Evolutionary conservation across 345 rosid genomes (phyloP).

Genomic region (Toxicodendron radicans): DNA sequence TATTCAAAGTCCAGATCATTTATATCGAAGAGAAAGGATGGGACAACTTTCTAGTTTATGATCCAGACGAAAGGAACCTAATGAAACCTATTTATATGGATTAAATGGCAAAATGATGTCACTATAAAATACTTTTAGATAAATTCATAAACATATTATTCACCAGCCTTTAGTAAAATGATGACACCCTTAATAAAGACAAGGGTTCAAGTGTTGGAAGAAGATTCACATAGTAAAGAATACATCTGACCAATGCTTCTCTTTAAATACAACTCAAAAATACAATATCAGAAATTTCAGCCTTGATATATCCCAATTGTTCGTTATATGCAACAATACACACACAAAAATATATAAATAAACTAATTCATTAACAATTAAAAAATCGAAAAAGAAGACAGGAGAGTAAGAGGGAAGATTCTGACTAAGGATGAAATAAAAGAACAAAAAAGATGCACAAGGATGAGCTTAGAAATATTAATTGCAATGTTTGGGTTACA

Average conservation of each 20-base stretch:
- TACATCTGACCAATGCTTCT: not conserved
- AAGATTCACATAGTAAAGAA: not conserved
- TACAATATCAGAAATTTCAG: conserved; percentile 1
- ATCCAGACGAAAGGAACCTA: not conserved
- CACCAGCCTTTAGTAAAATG: not conserved
- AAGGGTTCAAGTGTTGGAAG: not conserved
- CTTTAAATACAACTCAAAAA: not conserved
- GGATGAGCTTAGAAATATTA: conserved; percentile 17
- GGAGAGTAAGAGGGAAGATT: not conserved
- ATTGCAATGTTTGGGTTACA: conserved; percentile 32
- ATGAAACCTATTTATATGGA: not conserved
- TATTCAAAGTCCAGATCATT: conserved; percentile 18
- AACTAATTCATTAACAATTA: not conserved
- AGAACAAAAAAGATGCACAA: not conserved
- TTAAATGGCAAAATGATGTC: not conserved
- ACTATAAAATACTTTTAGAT: not conserved
- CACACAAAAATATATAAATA: too few species aligned
- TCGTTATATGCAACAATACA: not conserved
- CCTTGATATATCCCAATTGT: conserved; percentile 5
- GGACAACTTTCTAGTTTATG: conserved; percentile 1
- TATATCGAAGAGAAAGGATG: conserved; percentile 14
- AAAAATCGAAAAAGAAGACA: not conserved
- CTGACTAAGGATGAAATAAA: not conserved
- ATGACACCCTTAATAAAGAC: not conserved
- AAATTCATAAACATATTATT: not conserved